Evolutionary conservation across 2,329 filamentous ascomycete genomes (phyloP).

Genomic region (Endoconidiophora polonica): DNA sequence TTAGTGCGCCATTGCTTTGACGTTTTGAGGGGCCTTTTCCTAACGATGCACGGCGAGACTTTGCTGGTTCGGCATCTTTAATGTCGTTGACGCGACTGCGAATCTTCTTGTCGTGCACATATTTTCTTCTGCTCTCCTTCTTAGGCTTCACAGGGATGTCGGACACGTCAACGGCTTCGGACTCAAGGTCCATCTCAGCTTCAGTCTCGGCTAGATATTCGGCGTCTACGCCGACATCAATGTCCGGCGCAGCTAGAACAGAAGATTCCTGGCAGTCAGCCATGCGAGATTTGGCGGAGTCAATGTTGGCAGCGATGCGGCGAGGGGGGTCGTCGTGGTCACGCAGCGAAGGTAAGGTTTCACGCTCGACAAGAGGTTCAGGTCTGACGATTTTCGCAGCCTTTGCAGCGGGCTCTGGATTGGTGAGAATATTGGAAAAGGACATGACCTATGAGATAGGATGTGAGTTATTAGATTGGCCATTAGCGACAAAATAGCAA

Average conservation of each 20-base stretch:
- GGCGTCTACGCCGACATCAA: constrained; percentile 7
- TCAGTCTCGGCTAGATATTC: constrained; percentile 12
- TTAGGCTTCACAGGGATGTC: constrained; percentile 14
- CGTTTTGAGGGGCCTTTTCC: constrained; percentile 38
- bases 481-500: not conserved
- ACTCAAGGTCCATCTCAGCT: constrained; percentile 8
- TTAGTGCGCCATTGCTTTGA: constrained; percentile 42
- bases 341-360: constrained; percentile 7
- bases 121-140: constrained; percentile 12
- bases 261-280: constrained; percentile 5
- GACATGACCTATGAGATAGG: constrained; percentile 59
- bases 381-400: not conserved
- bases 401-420: constrained; percentile 42
- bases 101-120: constrained; percentile 16
- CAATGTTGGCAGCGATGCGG: constrained; percentile 3
- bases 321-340: constrained; percentile 6
- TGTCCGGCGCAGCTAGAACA: constrained; percentile 7
- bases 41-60: constrained; percentile 34
- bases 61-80: constrained; percentile 31
- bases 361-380: not conserved
- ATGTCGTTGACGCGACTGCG: constrained; percentile 36
- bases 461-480: constrained; percentile 5
- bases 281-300: not conserved
- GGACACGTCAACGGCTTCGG: constrained; percentile 11
- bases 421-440: constrained; percentile 85